Base-by-base conservation (phyloP, 2,329 filamentous ascomycete species). In the Amphichorda felina region DNA sequence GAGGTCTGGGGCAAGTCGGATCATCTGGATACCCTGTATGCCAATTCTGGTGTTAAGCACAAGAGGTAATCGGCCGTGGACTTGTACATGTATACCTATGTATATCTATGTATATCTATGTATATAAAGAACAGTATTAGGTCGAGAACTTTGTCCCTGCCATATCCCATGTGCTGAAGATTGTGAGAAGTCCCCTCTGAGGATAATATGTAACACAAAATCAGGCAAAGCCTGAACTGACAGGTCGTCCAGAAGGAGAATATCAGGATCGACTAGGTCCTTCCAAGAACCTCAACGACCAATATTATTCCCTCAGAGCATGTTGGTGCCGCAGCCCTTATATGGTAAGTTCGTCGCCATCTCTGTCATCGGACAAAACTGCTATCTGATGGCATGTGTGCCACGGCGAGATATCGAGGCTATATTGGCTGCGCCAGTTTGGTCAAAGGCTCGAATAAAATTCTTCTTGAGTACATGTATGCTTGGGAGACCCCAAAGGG, bases 1-100 rank as follows among this genome's bases (percentile, higher is more conserved):
- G 40, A 50, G 3, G 61, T 64, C 0, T 67, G 57, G 51, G 39
- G 51, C 7, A 55, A 53, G 27, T 68, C 60, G 50, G 58, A 58
- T 2, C 59, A 63, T 4, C 51, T 72, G 11, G 67, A 72, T 49
- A 58, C 59, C 0, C 43, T 71, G 2, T 61, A 63, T 14, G 59
- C 63, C 25, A 72, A 72, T 41, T 66, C 67, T 1, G 69, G 66
- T n/a, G 60, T 63, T 24, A 55, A 65, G 2, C 66, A 71, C 44
- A 43, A 43, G 32, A 46, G 44, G 44, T 39, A 14, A 33, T 35
- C n/a, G 13, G 16, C 14, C 21, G 21, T 24, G n/a, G n/a, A n/a
- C n/a, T 24, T 10, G 6, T 24, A 10, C 21, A 24, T 24, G 21
- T 24, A n/a, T 22, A 24, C 10, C 15, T 9, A 29, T 18, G 43